Base-by-base conservation (phyloP, 1,284 basidiomycete species). In the Coriolopsis trogii region DNA sequence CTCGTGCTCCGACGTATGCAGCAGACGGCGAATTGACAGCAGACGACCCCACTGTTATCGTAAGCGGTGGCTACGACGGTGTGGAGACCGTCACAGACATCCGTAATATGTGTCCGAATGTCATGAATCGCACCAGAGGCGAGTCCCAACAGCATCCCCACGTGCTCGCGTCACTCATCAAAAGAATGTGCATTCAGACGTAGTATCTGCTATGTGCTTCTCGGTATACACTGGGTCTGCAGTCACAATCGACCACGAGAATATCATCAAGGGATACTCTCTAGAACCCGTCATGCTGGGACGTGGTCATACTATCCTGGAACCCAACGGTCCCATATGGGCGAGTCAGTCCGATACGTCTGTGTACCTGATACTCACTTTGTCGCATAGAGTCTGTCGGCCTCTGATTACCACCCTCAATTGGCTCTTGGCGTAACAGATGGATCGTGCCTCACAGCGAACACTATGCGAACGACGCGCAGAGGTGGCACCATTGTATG, bases 331-430 rank as follows among this genome's bases (percentile, higher is more conserved):
- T 0, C 86, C 91, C 12, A 78, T 91, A 51, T 93, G 89, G 89
- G 93, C 93, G 50, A 79, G 33, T 29, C 15, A 34, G 23, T 36
- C 10, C 25, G 12, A 40, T 20, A 26, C 46, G 23, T 9, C 48
- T 49, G 23, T 51, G 16, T 10, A 34, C 26, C 41, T 33, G 30
- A 28, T 9, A 16, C 24, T 45, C 2, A 38, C n/a, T 4, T 12
- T 3, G 4, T 34, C 23, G 23, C n/a, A 7, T 61, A 95, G 92
- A 82, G 78, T 52, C 68, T 95, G 13, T 73, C 77, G 43, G 77
- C 84, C 1, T 95, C 93, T 0, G 90, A 95, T 46, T 91, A 88
- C 64, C 95, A 98, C 64, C 85, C 92, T 6, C 90, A 93, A 64
- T 69, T 95, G 9, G 90, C 89, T 0, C 79, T 89, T 6, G 89